phyloP scores from a whole-genome alignment of 805 yeast genomes.

The Candida wancherniae region DNA sequence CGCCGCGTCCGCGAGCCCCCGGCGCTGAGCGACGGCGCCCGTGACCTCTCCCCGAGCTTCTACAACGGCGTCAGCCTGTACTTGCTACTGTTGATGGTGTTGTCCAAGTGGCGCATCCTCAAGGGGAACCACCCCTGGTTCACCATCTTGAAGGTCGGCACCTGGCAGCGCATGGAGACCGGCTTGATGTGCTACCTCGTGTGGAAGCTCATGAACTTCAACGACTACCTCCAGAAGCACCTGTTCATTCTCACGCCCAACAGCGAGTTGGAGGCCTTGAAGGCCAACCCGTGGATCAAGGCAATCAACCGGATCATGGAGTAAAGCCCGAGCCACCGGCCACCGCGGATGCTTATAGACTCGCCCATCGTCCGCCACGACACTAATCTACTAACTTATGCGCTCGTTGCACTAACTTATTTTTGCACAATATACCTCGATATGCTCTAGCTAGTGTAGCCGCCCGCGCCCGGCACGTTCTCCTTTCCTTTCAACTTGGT shows the following conservation, averaged over 20 bases:
- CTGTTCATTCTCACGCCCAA: constrained; percentile 10
- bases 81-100: constrained; percentile 28
- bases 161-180: constrained; percentile 33
- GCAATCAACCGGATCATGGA: constrained; percentile 11
- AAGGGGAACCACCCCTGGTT: constrained; percentile 37
- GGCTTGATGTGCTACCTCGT: constrained; percentile 31
- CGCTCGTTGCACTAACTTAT: too few relatives aligned
- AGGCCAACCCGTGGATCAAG: constrained; percentile 12
- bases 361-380: background rate
- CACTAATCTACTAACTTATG: too few relatives aligned
- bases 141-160: constrained; percentile 19
- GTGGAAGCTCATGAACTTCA: constrained; percentile 35
- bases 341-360: background rate
- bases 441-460: constrained; percentile 32
- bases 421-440: too few relatives aligned
- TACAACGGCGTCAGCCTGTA: constrained; percentile 29
- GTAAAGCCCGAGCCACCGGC: background rate
- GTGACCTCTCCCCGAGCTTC: constrained; percentile 23
- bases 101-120: constrained; percentile 39
- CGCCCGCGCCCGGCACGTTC: constrained; percentile 74
- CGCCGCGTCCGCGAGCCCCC: constrained; percentile 14
- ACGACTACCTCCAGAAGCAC: constrained; percentile 25
- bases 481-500: constrained; percentile 62
- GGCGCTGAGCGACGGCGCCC: constrained; percentile 10
- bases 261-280: constrained; percentile 10